Evolutionary conservation across 129 eudicot genomes (phyloP), one percentile per base, ranked within the genome.

Genomic region (Helianthus tuberosus): DNA sequence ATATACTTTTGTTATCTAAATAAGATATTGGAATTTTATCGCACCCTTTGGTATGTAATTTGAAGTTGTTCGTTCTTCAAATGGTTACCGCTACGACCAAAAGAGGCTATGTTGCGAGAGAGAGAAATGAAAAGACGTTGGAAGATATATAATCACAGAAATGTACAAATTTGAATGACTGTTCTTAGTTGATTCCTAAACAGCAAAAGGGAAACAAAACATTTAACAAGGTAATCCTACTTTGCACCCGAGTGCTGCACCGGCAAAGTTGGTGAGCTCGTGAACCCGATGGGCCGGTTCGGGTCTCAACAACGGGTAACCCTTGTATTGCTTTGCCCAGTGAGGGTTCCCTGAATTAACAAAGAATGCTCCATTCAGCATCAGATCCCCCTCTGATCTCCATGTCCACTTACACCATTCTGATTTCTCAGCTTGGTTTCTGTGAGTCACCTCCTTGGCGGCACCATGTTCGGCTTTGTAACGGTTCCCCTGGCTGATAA

Each of bases 401-500:
- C 98, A 93, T 29, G 87, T 87, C 98, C 98, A 93, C 9, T 66
- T 39, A 69, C 9, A 71, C 98, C 98, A 93, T 20, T 64, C 92
- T 6, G 81, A 23, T 64, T 79, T 80, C 0, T 76, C 67, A 0
- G 85, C 80, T 20, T 79, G 43, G 23, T 86, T 84, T 77, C 97
- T 85, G 72, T 89, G 80, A 5, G 97, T 89, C 59, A 91, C 82
- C 83, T 91, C 81, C 75, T 93, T 93, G 29, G 80, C 76, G 5
- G 36, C 71, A 11, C 84, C 71, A 11, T 82, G 73, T n/a, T 92
- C 96, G 2, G 98, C 96, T n/a, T 86, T 80, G 86, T 67, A 93
- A 11, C 98, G 84, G 82, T 93, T 93, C 29, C 98, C 98, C 76
- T 93, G 96, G 84, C 96, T 88, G 20, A 93, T 84, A 47, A 93